Percentiles rank a stretch among this genome's conserved stretches.
phyloP scores from a whole-genome alignment of 768 basidiomycete genomes.

The Chalciporus chontae region DNA sequence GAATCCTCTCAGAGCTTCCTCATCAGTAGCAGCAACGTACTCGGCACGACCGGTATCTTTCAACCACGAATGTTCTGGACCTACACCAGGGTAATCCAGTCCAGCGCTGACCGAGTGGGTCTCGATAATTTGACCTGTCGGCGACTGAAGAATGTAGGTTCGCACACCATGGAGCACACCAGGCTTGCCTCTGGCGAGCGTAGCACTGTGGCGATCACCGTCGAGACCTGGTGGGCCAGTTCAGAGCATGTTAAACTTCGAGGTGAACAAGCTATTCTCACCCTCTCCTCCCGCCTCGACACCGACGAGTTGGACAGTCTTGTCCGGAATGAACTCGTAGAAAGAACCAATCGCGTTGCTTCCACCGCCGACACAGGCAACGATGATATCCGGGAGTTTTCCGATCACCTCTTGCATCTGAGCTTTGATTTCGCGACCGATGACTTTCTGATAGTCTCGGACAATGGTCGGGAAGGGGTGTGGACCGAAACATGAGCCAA shows the following conservation, averaged over 20 bases:
- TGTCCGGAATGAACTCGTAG: constrained; percentile 92
- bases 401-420: constrained; percentile 71
- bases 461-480: constrained; percentile 99
- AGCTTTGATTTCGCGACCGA: constrained; percentile 89
- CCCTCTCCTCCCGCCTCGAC: constrained; percentile 99
- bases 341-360: constrained; percentile 98
- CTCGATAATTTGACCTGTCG: constrained; percentile 90
- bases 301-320: constrained; percentile 80
- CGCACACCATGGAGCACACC: constrained; percentile 96
- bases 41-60: constrained; percentile 95
- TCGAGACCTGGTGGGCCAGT: constrained; percentile 53
- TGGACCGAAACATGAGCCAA: constrained; percentile 95
- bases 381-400: constrained; percentile 90
- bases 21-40: constrained; percentile 91
- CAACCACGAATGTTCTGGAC: constrained; percentile 96
- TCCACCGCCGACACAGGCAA: constrained; percentile 97
- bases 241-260: constrained; percentile 8
- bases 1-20: constrained; percentile 91
- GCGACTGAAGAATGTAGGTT: constrained; percentile 90
- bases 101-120: constrained; percentile 98
- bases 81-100: constrained; percentile 95
- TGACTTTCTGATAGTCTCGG: constrained; percentile 95
- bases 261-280: constrained; percentile 24
- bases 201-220: constrained; percentile 88
- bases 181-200: constrained; percentile 84